These are phyloP conservation scores for Ganoderma meredithae DNA, from an alignment of 1,284 basidiomycete genomes.

Conservation along the genomic window DNA sequence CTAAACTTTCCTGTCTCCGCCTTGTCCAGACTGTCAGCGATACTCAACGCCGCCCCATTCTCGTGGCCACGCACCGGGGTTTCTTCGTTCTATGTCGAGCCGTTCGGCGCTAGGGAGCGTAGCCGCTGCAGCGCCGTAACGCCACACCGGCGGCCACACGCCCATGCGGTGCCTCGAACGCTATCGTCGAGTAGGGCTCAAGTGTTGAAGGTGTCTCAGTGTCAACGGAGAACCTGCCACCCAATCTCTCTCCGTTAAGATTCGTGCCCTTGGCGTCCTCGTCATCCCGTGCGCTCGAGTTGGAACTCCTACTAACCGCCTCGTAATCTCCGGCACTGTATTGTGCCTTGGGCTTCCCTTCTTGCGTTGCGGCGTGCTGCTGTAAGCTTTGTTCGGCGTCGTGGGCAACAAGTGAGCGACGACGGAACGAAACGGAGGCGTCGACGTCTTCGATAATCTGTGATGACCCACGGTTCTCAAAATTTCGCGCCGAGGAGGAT, in stretches of 20 bases:
- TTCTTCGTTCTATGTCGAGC: background rate
- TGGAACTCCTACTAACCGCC: background rate
- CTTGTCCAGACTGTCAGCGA: background rate
- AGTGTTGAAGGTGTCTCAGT: background rate
- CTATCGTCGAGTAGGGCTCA: background rate
- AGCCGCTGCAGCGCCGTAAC: background rate
- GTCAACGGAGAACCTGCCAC: slow-evolving; percentile 2
- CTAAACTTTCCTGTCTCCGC: background rate
- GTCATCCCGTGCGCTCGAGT: background rate
- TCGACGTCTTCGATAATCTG: background rate
- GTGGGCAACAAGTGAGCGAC: background rate
- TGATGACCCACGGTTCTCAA: background rate
- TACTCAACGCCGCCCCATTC: background rate
- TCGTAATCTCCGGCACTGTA: background rate
- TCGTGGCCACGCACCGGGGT: background rate
- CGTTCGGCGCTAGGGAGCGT: background rate
- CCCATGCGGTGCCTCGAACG: background rate
- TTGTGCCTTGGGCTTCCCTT: background rate
- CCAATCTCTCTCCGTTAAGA: background rate
- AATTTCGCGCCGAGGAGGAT: background rate
- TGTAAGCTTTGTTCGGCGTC: background rate
- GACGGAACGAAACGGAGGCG: background rate
- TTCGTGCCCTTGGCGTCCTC: background rate
- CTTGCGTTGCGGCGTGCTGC: background rate
- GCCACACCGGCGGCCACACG: background rate